Base-by-base conservation (phyloP, 106 monocot genomes). In the Phalaenopsis aphrodite region DNA sequence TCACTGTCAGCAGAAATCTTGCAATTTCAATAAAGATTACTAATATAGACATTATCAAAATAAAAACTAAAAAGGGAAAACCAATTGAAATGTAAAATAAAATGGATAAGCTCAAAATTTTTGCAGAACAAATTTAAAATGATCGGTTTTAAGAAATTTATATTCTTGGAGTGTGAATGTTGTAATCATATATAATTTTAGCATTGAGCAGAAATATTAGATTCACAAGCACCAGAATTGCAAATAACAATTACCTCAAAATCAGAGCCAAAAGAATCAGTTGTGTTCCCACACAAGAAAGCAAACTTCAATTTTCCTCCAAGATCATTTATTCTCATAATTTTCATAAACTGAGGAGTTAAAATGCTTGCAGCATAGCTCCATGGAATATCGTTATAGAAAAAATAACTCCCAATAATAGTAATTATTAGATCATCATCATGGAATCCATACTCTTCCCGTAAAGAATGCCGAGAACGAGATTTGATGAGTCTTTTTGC, bases 271-370 rank as follows among this genome's bases (percentile, higher is more conserved):
- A 87, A 77, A 30, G 42, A 83, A 79, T 82, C 87, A 19, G 85
- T 83, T 3, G 87, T 84, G 69, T 95, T 95, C 38, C 99, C 93
- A 79, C 88, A 89, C 76, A 99, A 56, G 77, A 99, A 78, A 41
- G 86, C 49, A 83, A 93, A 87, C 48, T 93, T 88, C 45, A 95
- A 82, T 81, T 12, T 84, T 71, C 78, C 84, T 81, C 47, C 78
- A n/a, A 78, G 67, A 43, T 80, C 79, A 43, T 85, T 84, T 69
- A 76, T 67, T 75, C 82, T 85, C 67, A 82, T 72, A 77, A 86
- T 19, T 87, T 87, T 79, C 65, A 55, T 69, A 85, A 91, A 73
- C 30, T 82, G 79, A 74, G 86, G 84, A 56, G 82, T 89, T 61
- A 95, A 77, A 87, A 95, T 87, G 39, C 75, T 72, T 73, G 85